These are phyloP conservation scores for Ustilago tritici DNA, from an alignment of 1,284 basidiomycete genomes.

Conservation along the genomic window DNA sequence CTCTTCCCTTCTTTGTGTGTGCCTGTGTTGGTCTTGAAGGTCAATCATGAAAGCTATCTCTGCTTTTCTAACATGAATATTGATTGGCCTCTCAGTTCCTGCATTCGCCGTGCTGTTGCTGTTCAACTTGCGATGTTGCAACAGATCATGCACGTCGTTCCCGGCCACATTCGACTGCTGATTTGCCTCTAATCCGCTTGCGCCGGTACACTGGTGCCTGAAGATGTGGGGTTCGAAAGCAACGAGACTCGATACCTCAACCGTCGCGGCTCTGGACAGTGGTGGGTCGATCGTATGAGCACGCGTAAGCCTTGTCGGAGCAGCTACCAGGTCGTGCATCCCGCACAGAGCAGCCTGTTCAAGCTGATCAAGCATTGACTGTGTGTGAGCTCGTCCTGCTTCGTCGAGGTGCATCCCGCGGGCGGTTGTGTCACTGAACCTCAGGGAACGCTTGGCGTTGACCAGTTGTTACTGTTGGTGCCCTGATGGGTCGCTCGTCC, in stretches of 20 bases:
- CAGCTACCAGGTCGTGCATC: conserved; percentile 19
- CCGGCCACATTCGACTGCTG: background rate
- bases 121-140: too few relatives aligned
- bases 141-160: background rate
- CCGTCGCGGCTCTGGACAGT: background rate
- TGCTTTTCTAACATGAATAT: background rate
- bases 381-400: background rate
- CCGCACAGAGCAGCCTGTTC: conserved; percentile 7
- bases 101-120: conserved; percentile 1
- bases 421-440: conserved; percentile 7
- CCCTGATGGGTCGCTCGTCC: background rate
- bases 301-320: conserved; percentile 6
- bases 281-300: background rate
- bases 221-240: background rate
- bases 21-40: conserved; percentile 2
- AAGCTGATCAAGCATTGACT: background rate
- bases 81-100: background rate
- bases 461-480: conserved; percentile 2
- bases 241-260: background rate
- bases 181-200: conserved; percentile 4
- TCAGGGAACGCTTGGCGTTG: background rate
- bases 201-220: background rate
- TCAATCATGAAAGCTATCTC: background rate
- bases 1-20: background rate
- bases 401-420: conserved; percentile 2